Evolutionary conservation across 176 grass and related monocot genomes (phyloP).

Genomic region (Rhynchospora breviuscula): DNA sequence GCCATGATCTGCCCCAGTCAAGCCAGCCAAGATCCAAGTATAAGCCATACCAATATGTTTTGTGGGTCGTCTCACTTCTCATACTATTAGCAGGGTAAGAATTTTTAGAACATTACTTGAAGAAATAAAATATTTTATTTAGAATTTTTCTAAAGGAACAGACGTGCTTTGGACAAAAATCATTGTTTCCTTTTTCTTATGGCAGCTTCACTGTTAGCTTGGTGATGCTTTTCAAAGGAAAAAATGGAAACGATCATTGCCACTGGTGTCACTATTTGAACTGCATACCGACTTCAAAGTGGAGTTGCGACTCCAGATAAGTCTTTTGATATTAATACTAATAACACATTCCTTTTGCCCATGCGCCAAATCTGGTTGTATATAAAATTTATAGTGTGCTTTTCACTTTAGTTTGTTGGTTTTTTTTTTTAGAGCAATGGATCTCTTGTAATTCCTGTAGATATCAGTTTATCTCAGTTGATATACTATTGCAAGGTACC

Average conservation of each 20-base stretch:
- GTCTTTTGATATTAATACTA: not conserved
- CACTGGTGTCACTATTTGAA: constrained; percentile 96
- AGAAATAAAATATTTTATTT: not conserved
- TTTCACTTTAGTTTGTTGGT: not conserved
- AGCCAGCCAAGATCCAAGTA: constrained; percentile 72
- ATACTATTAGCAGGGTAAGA: constrained; percentile 68
- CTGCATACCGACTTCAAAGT: constrained; percentile 87
- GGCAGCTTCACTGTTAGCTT: constrained; percentile 60
- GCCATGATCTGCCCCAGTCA: constrained; percentile 58
- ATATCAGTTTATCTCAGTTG: not conserved
- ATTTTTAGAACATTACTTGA: not conserved
- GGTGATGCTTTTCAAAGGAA: constrained; percentile 89
- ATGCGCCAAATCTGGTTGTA: not conserved
- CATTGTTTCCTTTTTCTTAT: not conserved
- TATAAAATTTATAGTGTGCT: constrained; percentile 11
- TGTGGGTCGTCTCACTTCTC: constrained; percentile 63
- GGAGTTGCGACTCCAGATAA: constrained; percentile 60
- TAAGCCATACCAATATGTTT: constrained; percentile 78
- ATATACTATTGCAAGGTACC: not conserved
- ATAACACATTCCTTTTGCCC: not conserved
- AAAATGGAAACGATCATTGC: constrained; percentile 82
- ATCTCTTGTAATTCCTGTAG: constrained; percentile 11
- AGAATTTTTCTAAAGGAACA: not conserved
- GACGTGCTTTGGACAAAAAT: not conserved
- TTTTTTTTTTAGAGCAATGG: not conserved